phyloP scores from a whole-genome alignment of 192 early-diverging fungal species.

The Jimgerdemannia lactiflua region DNA sequence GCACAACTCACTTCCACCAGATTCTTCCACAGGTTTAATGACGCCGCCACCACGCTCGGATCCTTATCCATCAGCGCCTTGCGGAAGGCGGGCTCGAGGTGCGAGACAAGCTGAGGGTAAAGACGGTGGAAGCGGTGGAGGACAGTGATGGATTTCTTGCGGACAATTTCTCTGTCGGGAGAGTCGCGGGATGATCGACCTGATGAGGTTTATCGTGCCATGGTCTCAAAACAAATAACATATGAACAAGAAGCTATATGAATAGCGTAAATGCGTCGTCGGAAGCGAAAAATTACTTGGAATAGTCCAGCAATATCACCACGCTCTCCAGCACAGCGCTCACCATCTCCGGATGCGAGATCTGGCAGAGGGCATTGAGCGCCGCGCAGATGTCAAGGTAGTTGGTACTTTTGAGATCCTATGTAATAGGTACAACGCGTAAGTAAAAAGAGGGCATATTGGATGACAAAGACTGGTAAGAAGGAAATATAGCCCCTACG shows the following conservation, averaged over 20 bases:
- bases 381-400: conserved; percentile 1
- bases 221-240: too few species aligned
- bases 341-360: background rate
- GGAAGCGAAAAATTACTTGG: too few species aligned
- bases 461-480: too few species aligned
- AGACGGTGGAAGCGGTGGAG: background rate
- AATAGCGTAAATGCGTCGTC: too few species aligned
- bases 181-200: too few species aligned
- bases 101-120: background rate
- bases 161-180: background rate
- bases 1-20: background rate
- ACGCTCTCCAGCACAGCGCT: background rate
- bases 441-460: background rate
- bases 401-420: background rate
- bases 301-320: too few species aligned
- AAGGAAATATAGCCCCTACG: background rate
- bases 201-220: too few species aligned
- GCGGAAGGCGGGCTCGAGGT: background rate
- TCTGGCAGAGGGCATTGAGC: background rate
- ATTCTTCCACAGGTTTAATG: background rate
- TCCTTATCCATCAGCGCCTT: background rate
- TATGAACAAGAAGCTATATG: too few species aligned
- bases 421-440: background rate
- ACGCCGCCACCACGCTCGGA: background rate
- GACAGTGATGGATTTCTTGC: background rate